These are phyloP conservation scores for Sparassis latifolia DNA, from an alignment of 1,284 basidiomycete species.

Conservation along the genomic window DNA sequence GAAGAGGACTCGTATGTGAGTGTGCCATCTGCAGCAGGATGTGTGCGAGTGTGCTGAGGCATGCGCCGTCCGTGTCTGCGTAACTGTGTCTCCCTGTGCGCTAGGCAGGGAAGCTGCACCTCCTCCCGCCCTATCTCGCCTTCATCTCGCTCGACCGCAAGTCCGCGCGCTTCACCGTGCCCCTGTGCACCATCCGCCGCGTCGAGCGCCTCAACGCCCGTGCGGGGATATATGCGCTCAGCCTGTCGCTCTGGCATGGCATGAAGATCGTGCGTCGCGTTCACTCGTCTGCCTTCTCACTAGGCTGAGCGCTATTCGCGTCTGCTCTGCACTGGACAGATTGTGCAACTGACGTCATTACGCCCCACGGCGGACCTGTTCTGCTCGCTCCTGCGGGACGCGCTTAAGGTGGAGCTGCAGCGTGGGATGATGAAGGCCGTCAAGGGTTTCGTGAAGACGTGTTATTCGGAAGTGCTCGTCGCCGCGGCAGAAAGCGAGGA, in stretches of 20 bases:
- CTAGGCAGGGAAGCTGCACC: constrained; percentile 86
- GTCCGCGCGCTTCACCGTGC: constrained; percentile 88
- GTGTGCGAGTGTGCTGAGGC: not conserved
- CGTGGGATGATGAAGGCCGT: constrained; percentile 90
- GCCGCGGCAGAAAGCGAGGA: constrained; percentile 59
- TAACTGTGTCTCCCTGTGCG: not conserved
- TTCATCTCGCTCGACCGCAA: constrained; percentile 91
- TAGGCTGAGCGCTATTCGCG: not conserved
- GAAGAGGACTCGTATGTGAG: constrained; percentile 91
- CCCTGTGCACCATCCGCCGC: constrained; percentile 87
- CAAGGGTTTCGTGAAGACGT: constrained; percentile 86
- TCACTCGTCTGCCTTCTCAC: not conserved
- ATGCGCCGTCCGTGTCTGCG: constrained; percentile 1
- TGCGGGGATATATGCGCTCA: constrained; percentile 92
- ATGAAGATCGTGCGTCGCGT: constrained; percentile 80
- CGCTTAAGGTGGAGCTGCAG: constrained; percentile 84
- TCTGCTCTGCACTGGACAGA: constrained; percentile 37
- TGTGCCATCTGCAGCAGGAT: constrained; percentile 14
- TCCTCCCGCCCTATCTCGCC: constrained; percentile 87
- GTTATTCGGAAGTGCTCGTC: constrained; percentile 90
- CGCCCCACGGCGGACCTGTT: constrained; percentile 94
- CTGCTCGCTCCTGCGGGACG: constrained; percentile 84
- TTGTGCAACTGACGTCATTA: constrained; percentile 94
- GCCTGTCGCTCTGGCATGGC: constrained; percentile 92
- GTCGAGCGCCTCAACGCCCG: constrained; percentile 93